Evolutionary conservation across 2,329 filamentous ascomycete genomes (phyloP).

Genomic region (Hymenoscyphus albidus): DNA sequence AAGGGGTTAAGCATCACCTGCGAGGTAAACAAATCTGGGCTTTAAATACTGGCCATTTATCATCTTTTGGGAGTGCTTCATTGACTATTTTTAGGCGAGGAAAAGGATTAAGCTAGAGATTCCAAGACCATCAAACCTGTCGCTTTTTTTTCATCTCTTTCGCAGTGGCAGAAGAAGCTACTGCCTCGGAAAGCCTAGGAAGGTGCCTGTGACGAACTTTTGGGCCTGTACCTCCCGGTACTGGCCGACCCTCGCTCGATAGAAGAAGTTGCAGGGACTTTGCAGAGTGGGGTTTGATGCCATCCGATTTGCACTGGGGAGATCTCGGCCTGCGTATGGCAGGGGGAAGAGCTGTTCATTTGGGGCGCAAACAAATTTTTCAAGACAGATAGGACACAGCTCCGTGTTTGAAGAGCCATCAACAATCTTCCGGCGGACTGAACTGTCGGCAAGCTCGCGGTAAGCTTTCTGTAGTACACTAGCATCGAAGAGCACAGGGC

Average conservation of each 20-base stretch:
- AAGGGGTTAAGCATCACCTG: conserved; percentile 9
- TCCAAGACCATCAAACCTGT: no score
- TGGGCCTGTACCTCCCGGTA: no score
- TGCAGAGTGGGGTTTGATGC: no score
- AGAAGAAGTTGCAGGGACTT: conserved; percentile 4
- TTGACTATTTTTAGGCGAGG: conserved; percentile 16
- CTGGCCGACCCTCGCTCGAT: conserved; percentile 10
- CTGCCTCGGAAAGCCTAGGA: no score
- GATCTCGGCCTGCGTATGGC: conserved; percentile 13
- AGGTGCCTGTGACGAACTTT: no score
- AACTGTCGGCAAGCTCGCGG: no score
- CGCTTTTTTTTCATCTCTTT: conserved; percentile 13
- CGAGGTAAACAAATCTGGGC: conserved; percentile 8
- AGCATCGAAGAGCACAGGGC: no score
- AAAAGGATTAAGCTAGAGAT: conserved; percentile 16
- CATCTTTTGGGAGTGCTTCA: conserved; percentile 7
- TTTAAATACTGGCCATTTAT: conserved; percentile 12
- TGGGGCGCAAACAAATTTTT: conserved; percentile 16
- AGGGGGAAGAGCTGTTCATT: conserved; percentile 15
- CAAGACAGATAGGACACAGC: no score
- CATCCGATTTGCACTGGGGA: conserved; percentile 11
- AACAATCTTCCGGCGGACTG: no score
- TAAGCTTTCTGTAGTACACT: no score
- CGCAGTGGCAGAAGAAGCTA: conserved; percentile 6
- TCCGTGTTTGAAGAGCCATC: no score